These are phyloP conservation scores for Staphylotrichum longicolle DNA, from an alignment of 495 filamentous ascomycete genomes.

Conservation along the genomic window DNA sequence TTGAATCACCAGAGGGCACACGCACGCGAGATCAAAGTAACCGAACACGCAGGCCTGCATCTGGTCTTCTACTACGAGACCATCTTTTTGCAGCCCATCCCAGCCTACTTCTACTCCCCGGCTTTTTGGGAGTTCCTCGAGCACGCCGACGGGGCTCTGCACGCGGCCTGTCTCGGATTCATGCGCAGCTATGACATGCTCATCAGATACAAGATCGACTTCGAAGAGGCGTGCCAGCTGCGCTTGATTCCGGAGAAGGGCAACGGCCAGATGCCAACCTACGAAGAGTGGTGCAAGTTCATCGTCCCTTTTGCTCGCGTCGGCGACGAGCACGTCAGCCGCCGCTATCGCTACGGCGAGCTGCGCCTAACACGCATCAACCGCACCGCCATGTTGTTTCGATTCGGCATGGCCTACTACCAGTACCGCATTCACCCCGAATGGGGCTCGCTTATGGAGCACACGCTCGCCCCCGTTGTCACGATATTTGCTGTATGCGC, in stretches of 20 bases:
- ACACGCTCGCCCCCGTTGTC: constrained; percentile 32
- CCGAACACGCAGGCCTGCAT: constrained; percentile 52
- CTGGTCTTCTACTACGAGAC: constrained; percentile 54
- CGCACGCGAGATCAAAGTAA: constrained; percentile 27
- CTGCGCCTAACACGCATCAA: constrained; percentile 48
- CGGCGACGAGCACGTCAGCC: constrained; percentile 28
- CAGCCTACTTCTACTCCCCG: constrained; percentile 45
- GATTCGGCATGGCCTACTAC: constrained; percentile 30
- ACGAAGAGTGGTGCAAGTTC: constrained; percentile 37
- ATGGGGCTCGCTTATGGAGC: constrained; percentile 34
- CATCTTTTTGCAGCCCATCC: constrained; percentile 59
- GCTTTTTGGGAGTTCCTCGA: constrained; percentile 46
- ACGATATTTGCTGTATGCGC: constrained; percentile 37
- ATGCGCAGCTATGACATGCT: constrained; percentile 37
- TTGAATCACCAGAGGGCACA: constrained; percentile 31
- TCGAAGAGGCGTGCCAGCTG: constrained; percentile 23
- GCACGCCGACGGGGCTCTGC: constrained; percentile 18
- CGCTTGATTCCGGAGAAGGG: constrained; percentile 25
- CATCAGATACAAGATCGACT: constrained; percentile 43
- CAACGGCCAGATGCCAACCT: constrained; percentile 25
- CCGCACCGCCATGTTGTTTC: constrained; percentile 26
- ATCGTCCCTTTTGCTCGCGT: constrained; percentile 32
- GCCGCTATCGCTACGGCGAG: constrained; percentile 46
- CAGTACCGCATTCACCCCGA: constrained; percentile 31
- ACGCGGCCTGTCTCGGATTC: constrained; percentile 34